phyloP scores from a whole-genome alignment of 2,329 filamentous ascomycete species.

The Orbilia oligospora region DNA sequence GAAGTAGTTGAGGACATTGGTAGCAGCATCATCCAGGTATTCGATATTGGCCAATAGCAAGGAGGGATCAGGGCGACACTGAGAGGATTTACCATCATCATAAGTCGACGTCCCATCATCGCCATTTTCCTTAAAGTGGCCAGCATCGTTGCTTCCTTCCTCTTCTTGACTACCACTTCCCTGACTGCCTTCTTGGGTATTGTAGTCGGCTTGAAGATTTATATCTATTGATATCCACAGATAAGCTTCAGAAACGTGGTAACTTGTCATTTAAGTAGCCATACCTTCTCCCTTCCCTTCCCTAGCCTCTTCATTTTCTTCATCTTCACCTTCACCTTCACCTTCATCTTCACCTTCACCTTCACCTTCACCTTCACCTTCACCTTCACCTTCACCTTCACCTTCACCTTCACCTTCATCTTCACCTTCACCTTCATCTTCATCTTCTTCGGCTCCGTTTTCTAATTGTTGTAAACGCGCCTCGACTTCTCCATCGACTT shows the following conservation, averaged over 20 bases:
- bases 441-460: too few relatives aligned
- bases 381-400: neutral
- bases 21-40: neutral
- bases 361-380: neutral
- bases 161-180: neutral
- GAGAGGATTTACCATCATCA: neutral
- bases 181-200: neutral
- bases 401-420: too few relatives aligned
- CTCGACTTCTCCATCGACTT: too few relatives aligned
- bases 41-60: conserved; percentile 4
- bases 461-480: too few relatives aligned
- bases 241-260: conserved; percentile 3
- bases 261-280: neutral
- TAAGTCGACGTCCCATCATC: neutral
- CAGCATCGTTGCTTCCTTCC: neutral
- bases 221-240: conserved; percentile 9
- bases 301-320: conserved; percentile 4
- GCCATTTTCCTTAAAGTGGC: neutral
- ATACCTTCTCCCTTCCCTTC: conserved; percentile 14
- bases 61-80: neutral
- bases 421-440: too few relatives aligned
- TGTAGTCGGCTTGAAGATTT: conserved; percentile 14
- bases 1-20: neutral
- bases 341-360: neutral
- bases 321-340: neutral